Conservation (phyloP, 495 filamentous ascomycete genomes). For the Astrocystis sublimbata region DNA sequence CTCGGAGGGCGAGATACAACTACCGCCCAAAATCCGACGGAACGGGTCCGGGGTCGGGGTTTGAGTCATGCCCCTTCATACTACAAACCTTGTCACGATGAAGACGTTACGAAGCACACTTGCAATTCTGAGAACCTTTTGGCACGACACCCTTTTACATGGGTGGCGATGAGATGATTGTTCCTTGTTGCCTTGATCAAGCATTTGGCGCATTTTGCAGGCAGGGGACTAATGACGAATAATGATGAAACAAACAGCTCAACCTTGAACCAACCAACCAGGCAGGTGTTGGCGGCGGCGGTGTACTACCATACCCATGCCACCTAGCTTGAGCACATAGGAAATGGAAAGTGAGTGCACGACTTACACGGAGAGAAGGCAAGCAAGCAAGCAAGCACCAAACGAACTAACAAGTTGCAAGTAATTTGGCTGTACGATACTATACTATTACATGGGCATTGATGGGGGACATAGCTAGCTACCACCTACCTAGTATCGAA, state of each 20-base stretch:
- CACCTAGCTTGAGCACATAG: too few relatives aligned
- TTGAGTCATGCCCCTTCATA: conserved; percentile 5
- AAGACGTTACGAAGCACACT: conserved; percentile 6
- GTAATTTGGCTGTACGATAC: too few relatives aligned
- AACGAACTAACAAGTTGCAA: too few relatives aligned
- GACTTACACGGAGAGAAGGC: too few relatives aligned
- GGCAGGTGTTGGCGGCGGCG: too few relatives aligned
- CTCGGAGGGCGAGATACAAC: conserved; percentile 51
- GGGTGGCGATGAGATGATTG: not conserved
- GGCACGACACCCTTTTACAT: not conserved
- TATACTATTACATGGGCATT: too few relatives aligned
- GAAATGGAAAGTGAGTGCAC: too few relatives aligned
- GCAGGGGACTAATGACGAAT: conserved; percentile 11
- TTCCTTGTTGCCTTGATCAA: conserved; percentile 13
- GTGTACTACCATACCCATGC: too few relatives aligned
- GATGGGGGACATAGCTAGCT: too few relatives aligned
- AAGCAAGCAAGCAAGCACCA: too few relatives aligned
- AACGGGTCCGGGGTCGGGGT: conserved; percentile 29
- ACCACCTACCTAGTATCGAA: too few relatives aligned
- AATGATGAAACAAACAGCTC: conserved; percentile 9
- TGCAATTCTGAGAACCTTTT: not conserved
- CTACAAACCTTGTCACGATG: conserved; percentile 1
- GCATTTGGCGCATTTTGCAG: conserved; percentile 19
- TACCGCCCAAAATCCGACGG: conserved; percentile 34
- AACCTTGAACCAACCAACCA: too few relatives aligned